Base-by-base conservation (phyloP, 75 land plant species). In the Picea glauca region DNA sequence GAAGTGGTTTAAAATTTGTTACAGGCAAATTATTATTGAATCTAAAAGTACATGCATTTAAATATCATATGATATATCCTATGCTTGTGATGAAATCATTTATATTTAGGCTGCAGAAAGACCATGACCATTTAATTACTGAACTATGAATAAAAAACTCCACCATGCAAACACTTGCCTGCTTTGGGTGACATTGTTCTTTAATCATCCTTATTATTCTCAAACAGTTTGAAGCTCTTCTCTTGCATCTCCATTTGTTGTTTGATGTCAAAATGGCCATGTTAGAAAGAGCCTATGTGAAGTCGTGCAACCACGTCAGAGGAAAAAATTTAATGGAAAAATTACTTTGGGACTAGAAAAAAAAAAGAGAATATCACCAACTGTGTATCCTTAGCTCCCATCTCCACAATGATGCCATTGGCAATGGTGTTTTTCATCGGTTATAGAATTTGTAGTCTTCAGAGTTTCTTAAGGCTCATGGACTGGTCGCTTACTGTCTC, bases 181-280 rank as follows among this genome's bases (percentile, higher is more conserved):
- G 12, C 40, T 31, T 65, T 65, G 17, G 68, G 40, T 33, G 68
- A 14, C 30, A 12, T 65, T 13, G 40, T 32, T 65, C 31, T 63
- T 63, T 32, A 33, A 50, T 12, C 13, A 65, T 65, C 17, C 26
- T 18, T 35, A 65, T 18, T 26, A 14, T 33, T 65, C 68, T 65
- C 40, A 32, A 65, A 14, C 38, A 32, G 31, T 65, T 65, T 68
- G 72, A 68, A 68, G 46, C 46, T 68, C 50, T 68, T 68, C 46
- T 68, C 72, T 40, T 40, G 2, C 9, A 33, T n/a, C 33, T 40
- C 20, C 2, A 9, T 40, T 68, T 18, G 23, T 18, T 38, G 35
- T 21, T 40, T 40, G 50, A 68, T 40, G 1, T 13, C 13, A 26
- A 67, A 14, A 33, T 67, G 18, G 0, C 35, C 13, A 6, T 18